These are phyloP conservation scores for Drosera capensis DNA, from an alignment of 148 eudicot genomes.

Conservation along the genomic window DNA sequence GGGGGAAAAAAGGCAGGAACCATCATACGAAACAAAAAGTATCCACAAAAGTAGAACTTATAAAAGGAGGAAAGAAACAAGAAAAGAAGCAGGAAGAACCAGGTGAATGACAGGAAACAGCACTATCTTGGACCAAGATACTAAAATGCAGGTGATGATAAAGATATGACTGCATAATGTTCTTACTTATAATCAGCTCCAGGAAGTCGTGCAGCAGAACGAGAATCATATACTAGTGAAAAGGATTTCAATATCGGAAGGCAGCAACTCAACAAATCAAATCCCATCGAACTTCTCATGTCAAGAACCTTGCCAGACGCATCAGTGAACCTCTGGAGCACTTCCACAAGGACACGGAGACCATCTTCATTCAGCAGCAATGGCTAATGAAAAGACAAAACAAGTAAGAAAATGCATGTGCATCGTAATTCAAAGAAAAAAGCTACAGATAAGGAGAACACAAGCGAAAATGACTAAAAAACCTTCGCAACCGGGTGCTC, in stretches of 20 bases:
- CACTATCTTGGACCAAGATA: no score
- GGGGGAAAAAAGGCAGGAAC: background rate
- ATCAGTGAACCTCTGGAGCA: constrained; percentile 42
- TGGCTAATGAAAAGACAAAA: constrained; percentile 30
- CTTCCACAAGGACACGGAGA: constrained; percentile 38
- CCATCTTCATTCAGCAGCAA: constrained; percentile 49
- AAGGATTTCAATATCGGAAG: constrained; percentile 55
- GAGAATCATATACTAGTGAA: constrained; percentile 45
- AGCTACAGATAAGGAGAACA: background rate
- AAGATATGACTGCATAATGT: constrained; percentile 1
- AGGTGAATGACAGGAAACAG: background rate
- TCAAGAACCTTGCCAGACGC: constrained; percentile 26
- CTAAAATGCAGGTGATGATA: no score
- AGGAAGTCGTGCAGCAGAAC: constrained; percentile 15
- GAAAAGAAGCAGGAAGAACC: background rate
- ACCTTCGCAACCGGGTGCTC: constrained; percentile 97
- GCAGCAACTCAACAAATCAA: constrained; percentile 41
- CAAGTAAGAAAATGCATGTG: background rate
- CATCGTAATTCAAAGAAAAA: background rate
- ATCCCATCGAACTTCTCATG: constrained; percentile 24
- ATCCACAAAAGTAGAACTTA: background rate
- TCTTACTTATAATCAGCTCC: constrained; percentile 36
- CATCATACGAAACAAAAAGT: background rate
- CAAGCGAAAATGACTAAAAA: background rate
- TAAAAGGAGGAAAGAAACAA: background rate